A percentile compares a stretch with the other conserved stretches of the same genome.
Evolutionary conservation across 345 rosid genomes (phyloP).

Genomic region (Eucalyptus pumila): DNA sequence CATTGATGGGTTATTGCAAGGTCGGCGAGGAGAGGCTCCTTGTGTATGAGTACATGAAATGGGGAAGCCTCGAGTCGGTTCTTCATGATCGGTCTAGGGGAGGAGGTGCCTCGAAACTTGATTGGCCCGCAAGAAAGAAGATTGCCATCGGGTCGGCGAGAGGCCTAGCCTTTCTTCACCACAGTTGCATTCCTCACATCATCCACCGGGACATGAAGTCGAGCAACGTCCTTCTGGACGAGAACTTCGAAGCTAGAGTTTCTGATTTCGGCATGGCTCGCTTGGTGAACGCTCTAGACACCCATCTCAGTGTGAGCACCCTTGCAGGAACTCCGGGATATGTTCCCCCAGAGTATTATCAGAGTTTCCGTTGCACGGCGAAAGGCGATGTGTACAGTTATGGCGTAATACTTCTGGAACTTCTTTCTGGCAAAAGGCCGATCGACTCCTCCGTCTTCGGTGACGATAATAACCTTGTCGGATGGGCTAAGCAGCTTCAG

Average conservation of each 20-base stretch:
- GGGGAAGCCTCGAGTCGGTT: constrained; percentile 92
- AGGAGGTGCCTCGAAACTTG: constrained; percentile 34
- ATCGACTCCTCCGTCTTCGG: constrained; percentile 76
- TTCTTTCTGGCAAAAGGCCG: constrained; percentile 88
- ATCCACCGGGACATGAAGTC: constrained; percentile 98
- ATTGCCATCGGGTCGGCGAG: constrained; percentile 88
- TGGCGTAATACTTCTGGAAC: constrained; percentile 90
- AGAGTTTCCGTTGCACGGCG: constrained; percentile 90
- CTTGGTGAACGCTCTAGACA: constrained; percentile 79
- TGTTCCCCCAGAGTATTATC: constrained; percentile 93
- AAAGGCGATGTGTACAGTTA: constrained; percentile 97
- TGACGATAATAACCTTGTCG: constrained; percentile 87
- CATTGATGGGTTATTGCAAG: constrained; percentile 86
- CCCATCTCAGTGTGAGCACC: constrained; percentile 95
- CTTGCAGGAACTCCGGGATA: constrained; percentile 97
- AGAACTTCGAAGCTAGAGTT: constrained; percentile 84
- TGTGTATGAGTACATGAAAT: constrained; percentile 95
- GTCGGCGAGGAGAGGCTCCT: constrained; percentile 96
- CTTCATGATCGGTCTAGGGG: constrained; percentile 59
- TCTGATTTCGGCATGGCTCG: constrained; percentile 99
- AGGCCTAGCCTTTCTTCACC: constrained; percentile 96
- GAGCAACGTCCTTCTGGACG: constrained; percentile 87
- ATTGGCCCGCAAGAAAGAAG: constrained; percentile 83
- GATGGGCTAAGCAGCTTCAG: constrained; percentile 87
- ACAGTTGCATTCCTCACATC: constrained; percentile 96